Percentiles rank a stretch among this genome's conserved stretches.
Conservation (phyloP, 345 rosid species). For the Pistacia vera region DNA sequence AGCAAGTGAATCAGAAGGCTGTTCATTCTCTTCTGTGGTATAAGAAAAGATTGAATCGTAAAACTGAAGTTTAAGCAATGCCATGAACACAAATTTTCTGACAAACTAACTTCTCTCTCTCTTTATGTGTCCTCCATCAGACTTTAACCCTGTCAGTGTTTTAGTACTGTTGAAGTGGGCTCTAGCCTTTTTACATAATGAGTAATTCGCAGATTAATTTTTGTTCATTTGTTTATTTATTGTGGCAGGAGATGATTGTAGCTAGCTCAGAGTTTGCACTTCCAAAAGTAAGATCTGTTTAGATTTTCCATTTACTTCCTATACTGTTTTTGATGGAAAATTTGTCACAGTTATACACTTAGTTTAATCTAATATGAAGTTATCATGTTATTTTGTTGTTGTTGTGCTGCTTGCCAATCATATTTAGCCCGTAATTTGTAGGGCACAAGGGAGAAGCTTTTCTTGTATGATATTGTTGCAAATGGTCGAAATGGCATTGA, state of each 20-base stretch:
- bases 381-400: background rate
- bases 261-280: slow-evolving; percentile 67
- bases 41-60: background rate
- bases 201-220: background rate
- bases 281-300: slow-evolving; percentile 49
- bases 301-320: slow-evolving; percentile 9
- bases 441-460: slow-evolving; percentile 65
- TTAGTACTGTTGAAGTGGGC: background rate
- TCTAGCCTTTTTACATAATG: background rate
- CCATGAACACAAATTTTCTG: background rate
- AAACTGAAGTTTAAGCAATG: background rate
- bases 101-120: background rate
- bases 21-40: background rate
- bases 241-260: slow-evolving; percentile 82
- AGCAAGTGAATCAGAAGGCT: no score
- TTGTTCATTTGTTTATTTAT: slow-evolving; percentile 17
- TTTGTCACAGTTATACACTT: slow-evolving; percentile 13
- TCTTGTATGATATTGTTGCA: slow-evolving; percentile 95
- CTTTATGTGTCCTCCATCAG: background rate
- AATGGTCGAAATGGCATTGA: slow-evolving; percentile 98
- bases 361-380: background rate
- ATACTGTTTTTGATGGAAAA: background rate
- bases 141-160: background rate
- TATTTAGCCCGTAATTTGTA: slow-evolving; percentile 26
- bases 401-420: background rate